These are phyloP conservation scores for Lactifluus subvellereus DNA, from an alignment of 768 basidiomycete species.

Conservation along the genomic window DNA sequence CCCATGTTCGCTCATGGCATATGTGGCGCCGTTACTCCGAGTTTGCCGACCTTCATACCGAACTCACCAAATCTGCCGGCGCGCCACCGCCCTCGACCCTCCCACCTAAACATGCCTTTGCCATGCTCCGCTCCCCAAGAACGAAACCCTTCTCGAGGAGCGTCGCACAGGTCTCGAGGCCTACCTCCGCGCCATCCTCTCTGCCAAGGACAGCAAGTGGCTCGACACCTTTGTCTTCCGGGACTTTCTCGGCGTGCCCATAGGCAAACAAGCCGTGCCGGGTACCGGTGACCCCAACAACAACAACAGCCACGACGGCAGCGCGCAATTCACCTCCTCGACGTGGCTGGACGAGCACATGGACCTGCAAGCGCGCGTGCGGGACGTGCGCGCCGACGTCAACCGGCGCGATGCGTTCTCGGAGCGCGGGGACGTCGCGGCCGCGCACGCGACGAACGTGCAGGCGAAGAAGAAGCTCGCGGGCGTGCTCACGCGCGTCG, in stretches of 20 bases:
- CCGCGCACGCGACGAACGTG: constrained; percentile 74
- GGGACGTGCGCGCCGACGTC: constrained; percentile 80
- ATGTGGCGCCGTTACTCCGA: constrained; percentile 95
- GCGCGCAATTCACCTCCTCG: constrained; percentile 57
- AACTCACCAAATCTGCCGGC: constrained; percentile 74
- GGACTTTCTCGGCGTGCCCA: constrained; percentile 82
- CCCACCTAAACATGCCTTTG: constrained; percentile 79
- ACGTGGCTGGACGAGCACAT: constrained; percentile 90
- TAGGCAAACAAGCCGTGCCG: constrained; percentile 38
- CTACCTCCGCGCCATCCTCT: constrained; percentile 83
- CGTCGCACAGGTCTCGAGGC: constrained; percentile 69
- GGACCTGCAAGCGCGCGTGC: constrained; percentile 66
- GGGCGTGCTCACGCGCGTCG: constrained; percentile 67
- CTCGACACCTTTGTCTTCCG: constrained; percentile 71
- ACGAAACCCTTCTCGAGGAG: constrained; percentile 67
- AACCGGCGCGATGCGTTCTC: constrained; percentile 84
- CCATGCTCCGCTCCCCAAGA: constrained; percentile 53
- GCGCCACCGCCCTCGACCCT: constrained; percentile 73
- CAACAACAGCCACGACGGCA: constrained; percentile 29
- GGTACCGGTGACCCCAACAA: not conserved
- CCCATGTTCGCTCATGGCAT: constrained; percentile 87
- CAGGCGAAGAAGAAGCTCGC: constrained; percentile 83
- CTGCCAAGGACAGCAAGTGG: constrained; percentile 78
- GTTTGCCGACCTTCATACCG: constrained; percentile 80
- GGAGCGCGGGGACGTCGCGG: constrained; percentile 63